Evolutionary conservation across 805 yeast species (phyloP), one percentile per base, ranked within the genome.

Genomic region (Candida multigemmis): DNA sequence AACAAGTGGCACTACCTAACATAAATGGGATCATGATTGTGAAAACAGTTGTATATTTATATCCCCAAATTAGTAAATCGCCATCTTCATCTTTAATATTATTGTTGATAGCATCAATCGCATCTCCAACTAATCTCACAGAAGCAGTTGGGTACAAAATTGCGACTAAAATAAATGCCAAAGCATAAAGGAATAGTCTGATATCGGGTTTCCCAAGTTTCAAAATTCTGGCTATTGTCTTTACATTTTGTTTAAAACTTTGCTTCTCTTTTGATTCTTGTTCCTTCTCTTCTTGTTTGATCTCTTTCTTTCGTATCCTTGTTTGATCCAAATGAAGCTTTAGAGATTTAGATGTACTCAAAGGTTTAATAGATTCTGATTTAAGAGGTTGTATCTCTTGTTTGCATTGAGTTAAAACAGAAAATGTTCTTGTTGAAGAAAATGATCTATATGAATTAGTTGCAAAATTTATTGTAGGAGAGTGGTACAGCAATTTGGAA

Each of bases 61-160:
- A 61, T 5, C 68, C 68, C 67, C 67, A 60, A 21, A 61, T 59
- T 23, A 61, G 23, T 16, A 61, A 38, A 31, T 50, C 49, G 2
- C 67, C 68, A 14, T 58, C 59, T 3, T 34, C 61, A 34, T 59
- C 66, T 20, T 44, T 48, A 15, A 35, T 25, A 6, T 49, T 47
- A 7, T 47, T 36, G 33, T 58, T 60, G 36, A 56, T 57, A 2
- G 67, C 64, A 37, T 61, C 68, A 13, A 61, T 52, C 3, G 64
- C 54, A 1, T 60, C 50, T 5, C 68, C 68, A 11, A 61, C 65
- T 30, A 61, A 46, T 32, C 59, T 53, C 15, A 61, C 67, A 9
- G 62, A 48, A 1, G 62, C 51, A 3, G 66, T 61, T 3, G 68
- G 68, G 32, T 60, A 61, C 21, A 61, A 36, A 18, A 61, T 67